phyloP scores from a whole-genome alignment of 1,284 basidiomycete species.

The Naganishia cerealis region DNA sequence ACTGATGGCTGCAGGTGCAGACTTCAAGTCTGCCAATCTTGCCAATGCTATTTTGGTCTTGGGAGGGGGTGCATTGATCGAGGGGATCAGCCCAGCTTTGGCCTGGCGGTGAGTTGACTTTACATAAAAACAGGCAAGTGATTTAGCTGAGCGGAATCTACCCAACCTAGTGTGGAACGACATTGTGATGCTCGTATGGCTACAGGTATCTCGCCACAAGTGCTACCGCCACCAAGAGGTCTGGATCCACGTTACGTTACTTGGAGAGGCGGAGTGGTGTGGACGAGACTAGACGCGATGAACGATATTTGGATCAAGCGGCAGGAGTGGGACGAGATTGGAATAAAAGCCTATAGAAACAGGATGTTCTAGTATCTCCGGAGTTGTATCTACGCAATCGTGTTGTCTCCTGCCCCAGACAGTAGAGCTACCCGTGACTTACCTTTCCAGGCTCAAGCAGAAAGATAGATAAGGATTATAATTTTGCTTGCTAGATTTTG shows the following conservation, averaged over 20 bases:
- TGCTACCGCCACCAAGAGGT: slow-evolving; percentile 88
- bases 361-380: slow-evolving; percentile 35
- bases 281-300: slow-evolving; percentile 85
- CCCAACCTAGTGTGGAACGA: slow-evolving; percentile 1
- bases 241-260: slow-evolving; percentile 83
- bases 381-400: not conserved
- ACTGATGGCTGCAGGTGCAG: slow-evolving; percentile 76
- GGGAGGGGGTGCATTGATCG: slow-evolving; percentile 68
- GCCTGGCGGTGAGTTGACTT: slow-evolving; percentile 47
- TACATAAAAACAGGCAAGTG: not conserved
- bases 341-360: slow-evolving; percentile 57
- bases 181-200: slow-evolving; percentile 18
- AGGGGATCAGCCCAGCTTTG: slow-evolving; percentile 48
- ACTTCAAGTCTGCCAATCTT: slow-evolving; percentile 87
- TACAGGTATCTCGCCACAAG: slow-evolving; percentile 59
- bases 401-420: no score
- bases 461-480: no score
- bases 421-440: no score
- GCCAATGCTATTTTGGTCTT: slow-evolving; percentile 84
- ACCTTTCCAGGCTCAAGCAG: no score
- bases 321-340: slow-evolving; percentile 73
- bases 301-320: slow-evolving; percentile 84
- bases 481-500: no score
- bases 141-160: not conserved
- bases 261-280: slow-evolving; percentile 94